Conservation (phyloP, 345 rosid genomes). For the Citrus hindsii region DNA sequence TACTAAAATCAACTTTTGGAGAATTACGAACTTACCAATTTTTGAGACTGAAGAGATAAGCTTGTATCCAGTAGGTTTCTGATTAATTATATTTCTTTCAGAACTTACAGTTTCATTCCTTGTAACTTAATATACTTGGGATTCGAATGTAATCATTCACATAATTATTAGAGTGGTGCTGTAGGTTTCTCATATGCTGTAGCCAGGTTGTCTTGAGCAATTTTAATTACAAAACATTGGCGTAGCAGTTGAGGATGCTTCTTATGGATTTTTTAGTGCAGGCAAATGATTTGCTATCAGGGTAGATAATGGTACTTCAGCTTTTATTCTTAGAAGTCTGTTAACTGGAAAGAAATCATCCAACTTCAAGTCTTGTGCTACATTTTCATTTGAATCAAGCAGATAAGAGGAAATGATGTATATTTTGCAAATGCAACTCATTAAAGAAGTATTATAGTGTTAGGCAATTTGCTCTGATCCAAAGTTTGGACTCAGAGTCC, state of each 20-base stretch:
- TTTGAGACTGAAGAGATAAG: neutral
- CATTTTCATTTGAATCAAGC: neutral
- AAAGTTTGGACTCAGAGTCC: neutral
- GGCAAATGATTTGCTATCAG: neutral
- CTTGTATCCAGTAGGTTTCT: neutral
- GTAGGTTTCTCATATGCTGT: too few relatives aligned
- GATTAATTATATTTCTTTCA: neutral
- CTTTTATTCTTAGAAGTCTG: neutral
- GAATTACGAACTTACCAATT: slow-evolving; percentile 2
- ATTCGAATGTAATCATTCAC: neutral
- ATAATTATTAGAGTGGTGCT: neutral
- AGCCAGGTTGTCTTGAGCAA: neutral
- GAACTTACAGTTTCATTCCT: neutral
- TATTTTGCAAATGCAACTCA: neutral
- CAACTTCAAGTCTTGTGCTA: neutral
- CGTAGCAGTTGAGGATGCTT: neutral
- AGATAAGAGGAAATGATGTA: neutral
- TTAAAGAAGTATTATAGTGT: neutral
- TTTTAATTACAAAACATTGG: neutral
- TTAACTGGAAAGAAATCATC: neutral
- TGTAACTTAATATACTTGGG: neutral
- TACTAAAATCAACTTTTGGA: neutral
- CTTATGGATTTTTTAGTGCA: neutral
- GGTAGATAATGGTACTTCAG: neutral
- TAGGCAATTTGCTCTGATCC: neutral